phyloP scores from a whole-genome alignment of 148 eudicot genomes.

The Diospyros kaki region DNA sequence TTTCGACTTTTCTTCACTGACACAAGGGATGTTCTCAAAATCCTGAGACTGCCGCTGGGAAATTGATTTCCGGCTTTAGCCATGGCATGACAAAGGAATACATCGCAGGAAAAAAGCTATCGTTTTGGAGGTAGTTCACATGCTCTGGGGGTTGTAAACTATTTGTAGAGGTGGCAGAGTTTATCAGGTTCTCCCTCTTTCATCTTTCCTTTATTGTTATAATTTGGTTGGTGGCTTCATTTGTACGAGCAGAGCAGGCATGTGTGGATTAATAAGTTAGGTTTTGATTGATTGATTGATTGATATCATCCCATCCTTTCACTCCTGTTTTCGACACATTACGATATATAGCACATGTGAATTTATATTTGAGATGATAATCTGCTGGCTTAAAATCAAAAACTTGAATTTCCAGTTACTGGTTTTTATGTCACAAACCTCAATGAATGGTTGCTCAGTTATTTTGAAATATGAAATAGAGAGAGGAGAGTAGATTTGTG shows the following conservation, averaged over 20 bases:
- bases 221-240: conserved; percentile 17
- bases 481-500: no score
- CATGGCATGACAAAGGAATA: conserved; percentile 4
- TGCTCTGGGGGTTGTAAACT: conserved; percentile 22
- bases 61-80: conserved; percentile 2
- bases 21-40: conserved; percentile 82
- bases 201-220: neutral
- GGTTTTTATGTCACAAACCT: neutral
- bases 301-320: no score
- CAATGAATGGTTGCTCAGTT: no score
- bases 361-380: conserved; percentile 8
- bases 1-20: conserved; percentile 86
- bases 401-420: conserved; percentile 2
- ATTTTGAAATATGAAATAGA: no score
- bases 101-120: conserved; percentile 4
- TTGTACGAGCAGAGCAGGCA: conserved; percentile 14
- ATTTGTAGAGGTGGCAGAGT: conserved; percentile 19
- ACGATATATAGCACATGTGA: neutral
- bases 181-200: conserved; percentile 6
- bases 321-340: neutral
- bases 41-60: conserved; percentile 24
- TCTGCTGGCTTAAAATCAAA: neutral
- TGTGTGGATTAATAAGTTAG: conserved; percentile 21
- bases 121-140: conserved; percentile 8
- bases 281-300: conserved; percentile 13